Evolutionary conservation across 257 asterid species (phyloP), one percentile per base, ranked within the genome.

Genomic region (Lavandula angustifolia): DNA sequence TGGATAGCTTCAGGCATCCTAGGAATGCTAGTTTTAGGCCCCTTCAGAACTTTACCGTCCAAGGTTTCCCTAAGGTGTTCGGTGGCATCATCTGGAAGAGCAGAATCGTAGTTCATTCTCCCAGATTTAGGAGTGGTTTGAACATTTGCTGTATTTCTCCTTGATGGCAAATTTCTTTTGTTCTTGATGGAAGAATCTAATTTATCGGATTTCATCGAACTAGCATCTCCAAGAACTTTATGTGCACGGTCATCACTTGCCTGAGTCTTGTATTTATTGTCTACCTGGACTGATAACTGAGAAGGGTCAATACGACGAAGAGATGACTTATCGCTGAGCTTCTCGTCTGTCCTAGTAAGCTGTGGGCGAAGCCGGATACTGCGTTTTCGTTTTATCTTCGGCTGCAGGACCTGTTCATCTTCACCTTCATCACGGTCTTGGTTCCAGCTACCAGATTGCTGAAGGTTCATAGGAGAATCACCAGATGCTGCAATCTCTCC

Each of bases 381-480:
- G 32, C 99, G 84, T 56, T 94, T 94, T 54, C 99, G 80, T 80
- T 84, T 94, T 70, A 89, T 80, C 81, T 79, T 90, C 48, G 99
- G 99, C 75, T 91, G 98, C 83, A 87, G 75, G 27, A 90, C 99
- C 83, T 90, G 99, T 75, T 94, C 99, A 35, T 85, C 95, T 87
- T 87, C 99, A 74, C 92, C 96, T 77, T 90, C 98, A 41, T 94
- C 98, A 31, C 95, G 96, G 42, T 90, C 99, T 76, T 87, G 97
- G 67, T 60, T 79, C 99, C 96, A 94, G 80, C 99, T 94, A 66
- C 99, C 94, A 76, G 99, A 89, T 67, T 87, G 97, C 79, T 89
- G 99, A 69, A 84, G 86, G 72, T 89, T 96, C 71, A 86, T 75
- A 27, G 77, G 95, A 69, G 97, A 92, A 69, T 87, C 97, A 62